A percentile compares a stretch with the other conserved stretches of the same genome.
Conservation (phyloP, 2,329 filamentous ascomycete genomes). For the Colletotrichum limetticola region DNA sequence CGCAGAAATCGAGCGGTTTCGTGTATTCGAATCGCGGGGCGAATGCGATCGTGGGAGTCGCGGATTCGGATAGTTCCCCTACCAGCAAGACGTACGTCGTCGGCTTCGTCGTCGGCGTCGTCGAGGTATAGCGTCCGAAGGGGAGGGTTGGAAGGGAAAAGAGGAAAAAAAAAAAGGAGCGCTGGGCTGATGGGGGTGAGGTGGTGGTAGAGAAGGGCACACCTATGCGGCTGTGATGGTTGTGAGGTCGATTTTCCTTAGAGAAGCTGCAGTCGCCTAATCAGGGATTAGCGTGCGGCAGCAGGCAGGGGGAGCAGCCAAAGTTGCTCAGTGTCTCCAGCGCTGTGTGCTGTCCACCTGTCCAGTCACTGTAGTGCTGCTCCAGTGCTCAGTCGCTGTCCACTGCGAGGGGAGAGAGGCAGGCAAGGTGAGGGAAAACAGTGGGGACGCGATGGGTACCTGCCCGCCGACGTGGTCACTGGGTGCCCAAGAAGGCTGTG, state of each 20-base stretch:
- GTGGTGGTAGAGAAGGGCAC: slow-evolving; percentile 27
- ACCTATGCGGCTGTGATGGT: slow-evolving; percentile 35
- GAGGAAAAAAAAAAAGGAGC: slow-evolving; percentile 29
- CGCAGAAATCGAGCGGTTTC: slow-evolving; percentile 35
- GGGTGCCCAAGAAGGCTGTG: slow-evolving; percentile 9
- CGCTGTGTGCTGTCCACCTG: not conserved
- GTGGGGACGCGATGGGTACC: slow-evolving; percentile 19
- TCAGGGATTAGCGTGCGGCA: slow-evolving; percentile 47
- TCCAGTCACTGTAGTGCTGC: no score
- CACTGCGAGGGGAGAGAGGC: not conserved
- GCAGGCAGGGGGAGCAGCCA: slow-evolving; percentile 10
- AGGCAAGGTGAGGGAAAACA: slow-evolving; percentile 16
- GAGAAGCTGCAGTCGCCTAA: slow-evolving; percentile 43
- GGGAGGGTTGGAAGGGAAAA: not conserved
- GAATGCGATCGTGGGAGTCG: slow-evolving; percentile 36
- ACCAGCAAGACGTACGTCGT: slow-evolving; percentile 23
- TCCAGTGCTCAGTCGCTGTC: not conserved
- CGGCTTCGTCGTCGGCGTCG: not conserved
- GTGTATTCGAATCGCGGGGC: slow-evolving; percentile 40
- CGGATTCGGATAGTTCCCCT: slow-evolving; percentile 7
- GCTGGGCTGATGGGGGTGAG: slow-evolving; percentile 25
- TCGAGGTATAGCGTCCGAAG: slow-evolving; percentile 2
- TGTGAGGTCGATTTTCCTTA: slow-evolving; percentile 40
- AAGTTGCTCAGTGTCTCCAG: slow-evolving; percentile 4
- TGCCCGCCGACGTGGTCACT: slow-evolving; percentile 28